Percentiles rank a stretch among this genome's conserved stretches.
Conservation (phyloP, 2,329 filamentous ascomycete species). For the Lasiodiplodia sp. region DNA sequence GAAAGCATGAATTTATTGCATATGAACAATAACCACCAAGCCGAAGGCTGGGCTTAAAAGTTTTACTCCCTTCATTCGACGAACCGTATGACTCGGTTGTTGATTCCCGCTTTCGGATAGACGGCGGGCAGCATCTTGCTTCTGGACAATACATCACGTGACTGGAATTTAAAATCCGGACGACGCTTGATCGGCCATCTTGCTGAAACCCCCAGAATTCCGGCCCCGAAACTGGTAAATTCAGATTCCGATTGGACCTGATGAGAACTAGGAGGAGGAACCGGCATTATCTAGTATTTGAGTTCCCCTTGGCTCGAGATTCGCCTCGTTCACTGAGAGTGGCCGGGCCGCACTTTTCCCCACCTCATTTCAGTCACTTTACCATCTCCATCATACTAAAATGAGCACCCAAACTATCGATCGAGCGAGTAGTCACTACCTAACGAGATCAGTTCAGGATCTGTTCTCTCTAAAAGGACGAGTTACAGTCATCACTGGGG, state of each 20-base stretch:
- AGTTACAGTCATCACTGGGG: background rate
- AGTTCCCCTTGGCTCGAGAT: no score
- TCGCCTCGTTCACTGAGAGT: no score
- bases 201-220: background rate
- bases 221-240: background rate
- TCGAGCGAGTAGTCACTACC: background rate
- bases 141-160: background rate
- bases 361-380: background rate
- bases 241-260: background rate
- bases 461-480: background rate
- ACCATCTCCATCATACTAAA: background rate
- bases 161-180: conserved; percentile 7
- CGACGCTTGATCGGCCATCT: background rate
- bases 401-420: background rate
- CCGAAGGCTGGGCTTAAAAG: background rate
- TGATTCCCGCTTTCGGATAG: background rate
- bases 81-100: background rate
- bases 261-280: no score
- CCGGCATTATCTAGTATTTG: no score
- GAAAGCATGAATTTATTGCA: background rate
- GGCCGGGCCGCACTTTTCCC: no score
- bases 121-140: background rate
- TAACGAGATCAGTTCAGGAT: background rate
- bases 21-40: background rate
- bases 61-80: background rate